These are phyloP conservation scores for Backusella liffmaniae DNA, from an alignment of 192 early-diverging fungal species.

Conservation along the genomic window DNA sequence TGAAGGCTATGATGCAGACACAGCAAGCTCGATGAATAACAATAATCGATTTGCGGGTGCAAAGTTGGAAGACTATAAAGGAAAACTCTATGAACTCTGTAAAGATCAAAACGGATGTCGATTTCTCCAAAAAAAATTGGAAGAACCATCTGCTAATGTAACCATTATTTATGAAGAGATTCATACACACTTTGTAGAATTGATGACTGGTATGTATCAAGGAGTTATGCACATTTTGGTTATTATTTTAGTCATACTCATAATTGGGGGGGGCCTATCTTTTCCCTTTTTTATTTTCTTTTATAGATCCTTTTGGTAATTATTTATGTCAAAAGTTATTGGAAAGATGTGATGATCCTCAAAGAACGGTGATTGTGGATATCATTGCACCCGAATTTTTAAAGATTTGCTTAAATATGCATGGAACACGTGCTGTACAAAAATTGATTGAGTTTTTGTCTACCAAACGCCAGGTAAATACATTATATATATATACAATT, in stretches of 20 bases:
- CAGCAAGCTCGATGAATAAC: slow-evolving; percentile 5
- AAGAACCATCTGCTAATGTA: slow-evolving; percentile 66
- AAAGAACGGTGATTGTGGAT: slow-evolving; percentile 72
- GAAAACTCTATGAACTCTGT: slow-evolving; percentile 74
- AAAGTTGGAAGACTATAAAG: slow-evolving; percentile 65
- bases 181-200: slow-evolving; percentile 67
- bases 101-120: slow-evolving; percentile 91
- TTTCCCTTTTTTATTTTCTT: neutral
- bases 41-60: slow-evolving; percentile 69
- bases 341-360: slow-evolving; percentile 75
- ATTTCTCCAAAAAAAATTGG: slow-evolving; percentile 83
- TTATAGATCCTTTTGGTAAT: slow-evolving; percentile 85
- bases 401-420: slow-evolving; percentile 85
- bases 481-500: neutral
- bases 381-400: slow-evolving; percentile 73
- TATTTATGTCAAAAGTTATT: slow-evolving; percentile 91
- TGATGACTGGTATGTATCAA: slow-evolving; percentile 72
- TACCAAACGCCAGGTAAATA: slow-evolving; percentile 53
- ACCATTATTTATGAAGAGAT: slow-evolving; percentile 78
- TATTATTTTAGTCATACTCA: neutral
- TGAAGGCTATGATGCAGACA: slow-evolving; percentile 11
- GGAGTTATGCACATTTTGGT: neutral
- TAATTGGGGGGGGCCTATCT: neutral
- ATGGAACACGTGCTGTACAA: slow-evolving; percentile 90
- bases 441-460: slow-evolving; percentile 85